A percentile compares a stretch with the other conserved stretches of the same genome.
phyloP scores from a whole-genome alignment of 2,329 filamentous ascomycete species.

The Penicillium occitanis region DNA sequence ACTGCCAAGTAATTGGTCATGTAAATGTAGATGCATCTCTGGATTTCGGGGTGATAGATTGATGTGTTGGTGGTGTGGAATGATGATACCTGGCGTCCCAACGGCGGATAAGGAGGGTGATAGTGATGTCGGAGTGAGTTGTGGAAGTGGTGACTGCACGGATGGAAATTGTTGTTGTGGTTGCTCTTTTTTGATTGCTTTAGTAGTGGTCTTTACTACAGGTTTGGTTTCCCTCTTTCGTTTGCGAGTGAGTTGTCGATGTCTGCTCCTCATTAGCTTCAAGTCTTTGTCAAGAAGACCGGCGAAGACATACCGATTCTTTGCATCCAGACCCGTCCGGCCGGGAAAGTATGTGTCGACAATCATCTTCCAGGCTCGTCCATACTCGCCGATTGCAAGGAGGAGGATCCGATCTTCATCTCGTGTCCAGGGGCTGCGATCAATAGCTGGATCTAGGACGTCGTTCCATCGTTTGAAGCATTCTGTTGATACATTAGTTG shows the following conservation, averaged over 20 bases:
- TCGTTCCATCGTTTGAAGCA: constrained; percentile 24
- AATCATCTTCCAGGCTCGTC: constrained; percentile 22
- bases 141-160: constrained; percentile 1
- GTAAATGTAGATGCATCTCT: background rate
- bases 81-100: background rate
- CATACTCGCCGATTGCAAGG: constrained; percentile 17
- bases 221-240: constrained; percentile 18
- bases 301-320: constrained; percentile 18
- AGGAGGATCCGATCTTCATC: constrained; percentile 20
- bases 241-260: constrained; percentile 21
- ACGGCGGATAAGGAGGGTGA: background rate
- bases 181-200: background rate
- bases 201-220: background rate
- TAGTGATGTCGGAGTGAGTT: background rate
- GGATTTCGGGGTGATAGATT: background rate
- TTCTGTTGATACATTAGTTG: background rate
- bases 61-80: background rate
- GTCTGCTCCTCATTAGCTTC: constrained; percentile 5
- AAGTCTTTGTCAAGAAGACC: background rate
- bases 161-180: constrained; percentile 2
- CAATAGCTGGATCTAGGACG: constrained; percentile 20
- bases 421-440: constrained; percentile 22
- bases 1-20: background rate
- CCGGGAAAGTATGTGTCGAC: constrained; percentile 22
- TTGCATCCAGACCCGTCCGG: constrained; percentile 21